Conservation (phyloP, 1,284 basidiomycete genomes). For the Puccinia coronata region DNA sequence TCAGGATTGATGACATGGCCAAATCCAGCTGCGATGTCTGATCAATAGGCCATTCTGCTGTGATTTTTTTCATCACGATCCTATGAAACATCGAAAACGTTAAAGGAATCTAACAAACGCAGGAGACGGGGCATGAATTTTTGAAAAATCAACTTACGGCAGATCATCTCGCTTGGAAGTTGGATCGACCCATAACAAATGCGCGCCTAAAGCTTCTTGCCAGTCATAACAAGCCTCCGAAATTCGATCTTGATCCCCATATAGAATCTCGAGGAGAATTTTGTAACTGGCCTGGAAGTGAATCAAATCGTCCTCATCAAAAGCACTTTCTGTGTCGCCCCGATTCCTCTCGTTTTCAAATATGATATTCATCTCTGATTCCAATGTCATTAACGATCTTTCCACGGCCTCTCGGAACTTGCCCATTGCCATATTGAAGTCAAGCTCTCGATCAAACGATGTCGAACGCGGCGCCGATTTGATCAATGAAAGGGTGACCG, state of each 20-base stretch:
- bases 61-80: constrained; percentile 44
- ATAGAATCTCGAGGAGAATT: constrained; percentile 52
- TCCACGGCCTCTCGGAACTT: constrained; percentile 40
- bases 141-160: constrained; percentile 32
- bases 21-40: constrained; percentile 35
- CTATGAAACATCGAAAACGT: not conserved
- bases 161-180: constrained; percentile 47
- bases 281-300: constrained; percentile 56
- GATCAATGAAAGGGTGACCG: constrained; percentile 37
- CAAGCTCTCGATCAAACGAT: constrained; percentile 17
- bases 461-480: constrained; percentile 35
- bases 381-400: constrained; percentile 20
- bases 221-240: constrained; percentile 59
- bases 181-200: constrained; percentile 58
- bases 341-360: constrained; percentile 51
- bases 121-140: not conserved
- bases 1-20: constrained; percentile 24
- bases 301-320: constrained; percentile 56
- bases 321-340: constrained; percentile 20
- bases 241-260: constrained; percentile 57
- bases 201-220: constrained; percentile 58
- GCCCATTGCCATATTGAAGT: constrained; percentile 15
- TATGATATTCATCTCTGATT: constrained; percentile 52
- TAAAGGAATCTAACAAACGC: not conserved
- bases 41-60: constrained; percentile 46